These are phyloP conservation scores for Tilletia indica DNA, from an alignment of 1,284 basidiomycete species.

Conservation along the genomic window DNA sequence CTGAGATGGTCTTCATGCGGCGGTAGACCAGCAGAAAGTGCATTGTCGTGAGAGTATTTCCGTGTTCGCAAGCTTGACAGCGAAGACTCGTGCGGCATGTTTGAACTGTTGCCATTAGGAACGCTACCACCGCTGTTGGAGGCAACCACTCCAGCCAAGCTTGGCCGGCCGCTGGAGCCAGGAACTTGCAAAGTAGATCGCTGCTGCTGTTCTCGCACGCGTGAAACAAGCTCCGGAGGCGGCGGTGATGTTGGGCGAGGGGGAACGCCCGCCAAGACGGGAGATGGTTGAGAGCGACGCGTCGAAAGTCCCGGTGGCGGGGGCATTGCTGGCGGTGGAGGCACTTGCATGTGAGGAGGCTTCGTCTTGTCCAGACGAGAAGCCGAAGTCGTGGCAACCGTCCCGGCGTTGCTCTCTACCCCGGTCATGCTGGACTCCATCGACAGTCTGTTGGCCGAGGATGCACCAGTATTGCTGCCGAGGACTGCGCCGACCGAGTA, in stretches of 20 bases:
- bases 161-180: neutral
- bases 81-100: neutral
- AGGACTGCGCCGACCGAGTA: slow-evolving; percentile 37
- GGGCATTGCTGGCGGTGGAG: slow-evolving; percentile 44
- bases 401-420: neutral
- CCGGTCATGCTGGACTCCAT: slow-evolving; percentile 28
- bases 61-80: slow-evolving; percentile 25
- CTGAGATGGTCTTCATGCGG: neutral
- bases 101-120: neutral
- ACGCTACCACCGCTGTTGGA: no score
- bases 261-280: slow-evolving; percentile 24
- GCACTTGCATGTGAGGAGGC: slow-evolving; percentile 42
- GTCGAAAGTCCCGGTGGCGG: slow-evolving; percentile 34
- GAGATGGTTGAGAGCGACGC: slow-evolving; percentile 22
- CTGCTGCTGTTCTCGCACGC: slow-evolving; percentile 27
- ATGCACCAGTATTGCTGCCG: slow-evolving; percentile 11
- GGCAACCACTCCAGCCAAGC: neutral
- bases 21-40: no score
- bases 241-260: slow-evolving; percentile 42
- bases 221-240: slow-evolving; percentile 37
- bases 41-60: slow-evolving; percentile 32
- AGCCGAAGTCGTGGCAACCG: neutral
- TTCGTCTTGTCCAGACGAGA: slow-evolving; percentile 39
- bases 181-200: slow-evolving; percentile 22
- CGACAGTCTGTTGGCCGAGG: slow-evolving; percentile 29